Base-by-base conservation (phyloP, 768 basidiomycete species). In the Lactifluus volemus region DNA sequence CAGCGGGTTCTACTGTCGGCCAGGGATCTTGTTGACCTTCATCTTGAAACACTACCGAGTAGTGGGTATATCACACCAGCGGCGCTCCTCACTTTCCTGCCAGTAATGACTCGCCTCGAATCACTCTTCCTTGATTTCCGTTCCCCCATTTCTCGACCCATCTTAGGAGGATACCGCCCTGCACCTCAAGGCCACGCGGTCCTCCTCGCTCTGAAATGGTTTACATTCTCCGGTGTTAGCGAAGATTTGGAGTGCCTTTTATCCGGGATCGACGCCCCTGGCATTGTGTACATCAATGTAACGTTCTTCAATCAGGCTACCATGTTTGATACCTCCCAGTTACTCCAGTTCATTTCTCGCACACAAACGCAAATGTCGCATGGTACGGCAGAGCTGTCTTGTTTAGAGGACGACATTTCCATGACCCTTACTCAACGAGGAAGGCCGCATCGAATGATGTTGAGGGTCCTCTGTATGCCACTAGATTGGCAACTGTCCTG, bases 201-300 rank as follows among this genome's bases (percentile, higher is more conserved):
- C 30, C 59, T 60, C 30, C 48, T 30, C 6, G 19, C 30, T 17
- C 53, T 60, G n/a, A n/a, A 49, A 17, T 17, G 17, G 1, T 48
- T 55, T 14, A n/a, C 39, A 41, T 60, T 60, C 32, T 29, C 36
- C 14, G 59, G 59, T 44, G 9, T n/a, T 15, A 25, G 14, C 15
- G 59, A 60, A 29, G 30, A 54, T 48, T 44, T 60, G 30, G 59
- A 60, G 29, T 25, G 15, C 32, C 53, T 60, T 11, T 34, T 49
- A 17, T n/a, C 21, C 4, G 9, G 47, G 9, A 54, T 55, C 19
- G 11, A 47, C 1, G 9, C 10, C 7, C 58, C 51, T 38, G 29
- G 14, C 5, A 51, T 59, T 21, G 0, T 2, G 2, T 2, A 10
- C 3, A 2, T 49, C 21, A 1, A 17, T 3, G 5, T 59, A 30